Percentiles rank a stretch among this genome's conserved stretches.
Evolutionary conservation across 2,329 filamentous ascomycete species (phyloP).

Genomic region (Verticillium nonalfalfae): DNA sequence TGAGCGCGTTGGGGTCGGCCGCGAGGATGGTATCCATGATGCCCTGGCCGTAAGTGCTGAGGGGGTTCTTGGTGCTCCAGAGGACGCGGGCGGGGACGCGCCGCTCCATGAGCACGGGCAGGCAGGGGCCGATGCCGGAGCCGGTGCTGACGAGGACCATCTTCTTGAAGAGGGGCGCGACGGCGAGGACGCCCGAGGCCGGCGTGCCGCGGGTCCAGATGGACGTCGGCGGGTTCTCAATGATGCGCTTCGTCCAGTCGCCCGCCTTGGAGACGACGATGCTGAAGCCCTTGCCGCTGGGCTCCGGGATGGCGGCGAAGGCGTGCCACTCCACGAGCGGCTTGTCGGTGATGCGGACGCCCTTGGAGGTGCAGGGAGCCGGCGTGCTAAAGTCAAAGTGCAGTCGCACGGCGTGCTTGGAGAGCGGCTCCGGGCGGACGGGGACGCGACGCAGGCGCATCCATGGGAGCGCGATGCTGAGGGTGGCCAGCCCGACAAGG

Average conservation of each 20-base stretch:
- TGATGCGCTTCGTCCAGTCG: constrained; percentile 64
- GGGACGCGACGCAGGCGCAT: constrained; percentile 60
- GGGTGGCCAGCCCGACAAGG: constrained; percentile 58
- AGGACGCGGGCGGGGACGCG: constrained; percentile 52
- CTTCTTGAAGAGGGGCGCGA: constrained; percentile 59
- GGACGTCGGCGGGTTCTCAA: constrained; percentile 51
- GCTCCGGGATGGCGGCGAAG: constrained; percentile 66
- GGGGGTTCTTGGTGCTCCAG: constrained; percentile 60
- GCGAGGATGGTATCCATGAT: constrained; percentile 50
- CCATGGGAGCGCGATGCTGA: constrained; percentile 68
- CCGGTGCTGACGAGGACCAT: constrained; percentile 65
- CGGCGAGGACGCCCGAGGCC: constrained; percentile 59
- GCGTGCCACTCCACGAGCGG: constrained; percentile 69
- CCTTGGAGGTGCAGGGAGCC: constrained; percentile 24
- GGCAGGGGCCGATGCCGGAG: constrained; percentile 64
- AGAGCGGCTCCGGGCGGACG: constrained; percentile 63
- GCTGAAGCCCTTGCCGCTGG: constrained; percentile 50
- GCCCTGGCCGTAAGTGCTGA: constrained; percentile 53
- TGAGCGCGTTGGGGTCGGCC: constrained; percentile 56
- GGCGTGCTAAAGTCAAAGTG: constrained; percentile 60
- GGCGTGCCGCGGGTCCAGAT: constrained; percentile 66
- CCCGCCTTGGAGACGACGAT: constrained; percentile 66
- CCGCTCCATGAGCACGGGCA: constrained; percentile 49
- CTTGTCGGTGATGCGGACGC: constrained; percentile 37
- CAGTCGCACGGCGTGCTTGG: constrained; percentile 66